phyloP scores from a whole-genome alignment of 2,329 filamentous ascomycete genomes.

The Bipolaris bicolor region DNA sequence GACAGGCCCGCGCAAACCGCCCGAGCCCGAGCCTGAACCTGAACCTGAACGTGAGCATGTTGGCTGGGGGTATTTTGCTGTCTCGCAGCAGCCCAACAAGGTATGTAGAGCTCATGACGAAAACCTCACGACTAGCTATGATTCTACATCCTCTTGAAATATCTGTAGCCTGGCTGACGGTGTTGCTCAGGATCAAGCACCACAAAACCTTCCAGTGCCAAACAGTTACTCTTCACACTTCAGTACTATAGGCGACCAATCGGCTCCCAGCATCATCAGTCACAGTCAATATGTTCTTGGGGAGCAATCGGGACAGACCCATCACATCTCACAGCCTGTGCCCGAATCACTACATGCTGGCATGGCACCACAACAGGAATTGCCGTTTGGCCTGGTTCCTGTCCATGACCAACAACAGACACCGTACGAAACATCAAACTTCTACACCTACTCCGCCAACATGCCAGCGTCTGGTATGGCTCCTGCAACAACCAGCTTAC shows the following conservation, averaged over 20 bases:
- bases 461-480: constrained; percentile 34
- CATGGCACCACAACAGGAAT: constrained; percentile 10
- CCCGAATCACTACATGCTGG: constrained; percentile 7
- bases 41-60: constrained; percentile 24
- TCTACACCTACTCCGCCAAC: constrained; percentile 30
- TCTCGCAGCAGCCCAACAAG: background rate
- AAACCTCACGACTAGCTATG: background rate
- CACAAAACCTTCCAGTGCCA: constrained; percentile 11
- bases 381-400: constrained; percentile 43
- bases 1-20: constrained; percentile 9
- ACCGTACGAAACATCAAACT: constrained; percentile 18
- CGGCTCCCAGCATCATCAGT: constrained; percentile 18
- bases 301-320: constrained; percentile 31
- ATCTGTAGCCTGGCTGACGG: background rate
- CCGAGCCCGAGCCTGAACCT: constrained; percentile 7
- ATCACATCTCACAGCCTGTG: constrained; percentile 5
- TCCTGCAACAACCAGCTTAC: constrained; percentile 35
- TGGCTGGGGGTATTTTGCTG: constrained; percentile 37
- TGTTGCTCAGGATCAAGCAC: background rate
- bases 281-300: constrained; percentile 24
- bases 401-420: constrained; percentile 29
- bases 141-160: too few species aligned
- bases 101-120: background rate
- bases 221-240: constrained; percentile 23
- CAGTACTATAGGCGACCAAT: constrained; percentile 10